Evolutionary conservation across 768 basidiomycete genomes (phyloP), one percentile per base, ranked within the genome.

Genomic region (Mycena alexandri): DNA sequence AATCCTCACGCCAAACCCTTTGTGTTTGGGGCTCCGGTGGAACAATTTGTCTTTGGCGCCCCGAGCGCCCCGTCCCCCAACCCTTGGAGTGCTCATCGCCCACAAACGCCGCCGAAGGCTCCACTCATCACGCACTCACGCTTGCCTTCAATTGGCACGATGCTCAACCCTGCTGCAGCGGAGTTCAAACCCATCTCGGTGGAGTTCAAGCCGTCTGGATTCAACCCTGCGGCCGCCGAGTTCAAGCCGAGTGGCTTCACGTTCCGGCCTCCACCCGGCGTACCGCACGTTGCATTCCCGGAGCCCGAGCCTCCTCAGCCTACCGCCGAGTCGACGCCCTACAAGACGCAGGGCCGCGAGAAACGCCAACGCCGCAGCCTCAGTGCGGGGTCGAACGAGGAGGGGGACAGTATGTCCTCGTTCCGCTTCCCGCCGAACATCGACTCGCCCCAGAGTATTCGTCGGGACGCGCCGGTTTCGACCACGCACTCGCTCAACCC

Each of bases 1-100:
- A 95, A 95, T 75, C 94, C 94, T 0, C 83, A 87, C 55, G 94
- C 94, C 8, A 93, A 93, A 74, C 93, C 94, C 0, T 95, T 95
- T 70, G 89, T 94, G 11, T 95, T 95, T 75, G 92, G 92, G 59
- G 67, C 79, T 38, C 76, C 73, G 44, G 79, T 76, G 50, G 75
- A 76, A 29, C 65, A 53, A 17, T 71, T 71, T 41, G 63, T 68
- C 0, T 76, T 78, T 38, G 73, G 73, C 51, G 76, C 76, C 22
- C 76, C 76, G 63, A 74, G 71, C 22, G 80, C 80, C 42, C 77
- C 74, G 36, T 80, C 82, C 17, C 79, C 77, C 67, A 77, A 79
- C 14, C 77, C 53, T 48, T 74, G 67, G 67, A 63, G 61, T 24
- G 36, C 42, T 6, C 67, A 63, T 33, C 73, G 71, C 46, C 61